A percentile compares a stretch with the other conserved stretches of the same genome.
Evolutionary conservation across 2,329 filamentous ascomycete species (phyloP).

Genomic region (Scedosporium boydii): DNA sequence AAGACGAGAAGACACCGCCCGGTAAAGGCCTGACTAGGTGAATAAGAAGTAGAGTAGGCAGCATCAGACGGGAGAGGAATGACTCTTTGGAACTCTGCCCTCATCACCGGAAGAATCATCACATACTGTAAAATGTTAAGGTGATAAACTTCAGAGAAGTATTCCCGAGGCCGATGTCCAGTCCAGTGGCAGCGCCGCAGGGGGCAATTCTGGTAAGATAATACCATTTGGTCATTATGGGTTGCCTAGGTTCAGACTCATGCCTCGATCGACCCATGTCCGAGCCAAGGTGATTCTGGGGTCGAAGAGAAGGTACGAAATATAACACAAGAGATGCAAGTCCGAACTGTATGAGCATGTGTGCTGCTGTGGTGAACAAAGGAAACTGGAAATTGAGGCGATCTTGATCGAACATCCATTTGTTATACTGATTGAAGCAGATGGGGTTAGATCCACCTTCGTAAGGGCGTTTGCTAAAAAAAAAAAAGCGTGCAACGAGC

Average conservation of each 20-base stretch:
- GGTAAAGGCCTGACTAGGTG: background rate
- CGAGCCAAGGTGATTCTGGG: conserved; percentile 39
- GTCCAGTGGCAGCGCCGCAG: conserved; percentile 82
- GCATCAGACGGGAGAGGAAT: background rate
- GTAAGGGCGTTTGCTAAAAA: background rate
- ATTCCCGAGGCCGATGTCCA: conserved; percentile 94
- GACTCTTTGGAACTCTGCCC: no score
- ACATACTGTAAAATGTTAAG: conserved; percentile 84
- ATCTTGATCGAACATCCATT: conserved; percentile 94
- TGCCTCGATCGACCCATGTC: conserved; percentile 41
- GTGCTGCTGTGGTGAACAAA: conserved; percentile 86
- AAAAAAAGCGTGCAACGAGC: no score
- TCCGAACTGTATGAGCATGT: conserved; percentile 91
- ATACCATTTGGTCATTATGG: conserved; percentile 74
- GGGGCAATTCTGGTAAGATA: conserved; percentile 88
- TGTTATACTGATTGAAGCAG: conserved; percentile 68
- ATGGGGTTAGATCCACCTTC: background rate
- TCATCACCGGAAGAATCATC: background rate
- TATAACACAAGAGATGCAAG: conserved; percentile 71
- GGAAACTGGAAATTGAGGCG: conserved; percentile 88
- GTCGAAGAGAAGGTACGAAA: conserved; percentile 73
- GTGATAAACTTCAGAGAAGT: conserved; percentile 94
- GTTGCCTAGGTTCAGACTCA: conserved; percentile 44
- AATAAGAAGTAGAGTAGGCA: background rate
- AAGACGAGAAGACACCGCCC: background rate